Evolutionary conservation across 2,329 filamentous ascomycete genomes (phyloP).

Genomic region (Dactylella cylindrospora): DNA sequence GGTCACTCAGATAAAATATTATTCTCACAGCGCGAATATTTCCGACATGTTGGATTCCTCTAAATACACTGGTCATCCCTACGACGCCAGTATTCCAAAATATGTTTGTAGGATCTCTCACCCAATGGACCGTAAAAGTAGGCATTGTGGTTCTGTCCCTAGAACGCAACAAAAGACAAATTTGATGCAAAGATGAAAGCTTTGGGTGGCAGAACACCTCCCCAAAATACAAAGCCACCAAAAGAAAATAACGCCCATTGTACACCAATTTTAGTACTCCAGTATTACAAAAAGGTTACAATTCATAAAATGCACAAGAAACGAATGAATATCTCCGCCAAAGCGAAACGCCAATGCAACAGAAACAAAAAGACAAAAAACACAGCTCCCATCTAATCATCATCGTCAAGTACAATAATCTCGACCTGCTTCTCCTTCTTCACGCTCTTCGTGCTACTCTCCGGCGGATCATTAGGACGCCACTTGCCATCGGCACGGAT

Average conservation of each 20-base stretch:
- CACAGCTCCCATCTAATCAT: neutral
- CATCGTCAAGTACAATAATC: conserved; percentile 38
- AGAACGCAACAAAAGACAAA: no score
- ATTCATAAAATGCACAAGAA: neutral
- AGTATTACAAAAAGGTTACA: neutral
- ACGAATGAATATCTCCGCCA: neutral
- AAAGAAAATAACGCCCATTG: neutral
- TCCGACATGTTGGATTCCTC: no score
- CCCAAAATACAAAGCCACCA: neutral
- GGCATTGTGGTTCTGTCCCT: no score
- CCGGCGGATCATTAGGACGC: conserved; percentile 57
- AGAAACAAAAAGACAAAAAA: conserved; percentile 4
- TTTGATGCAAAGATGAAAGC: neutral
- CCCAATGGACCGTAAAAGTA: no score
- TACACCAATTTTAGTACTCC: neutral
- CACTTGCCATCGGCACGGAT: conserved; percentile 67
- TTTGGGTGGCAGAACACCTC: neutral
- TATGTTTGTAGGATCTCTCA: no score
- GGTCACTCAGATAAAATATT: no score
- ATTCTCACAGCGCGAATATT: no score
- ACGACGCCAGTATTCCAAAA: no score
- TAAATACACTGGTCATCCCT: no score
- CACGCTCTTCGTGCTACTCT: conserved; percentile 42
- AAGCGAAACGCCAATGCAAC: neutral
- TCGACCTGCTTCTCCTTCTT: conserved; percentile 18